Evolutionary conservation across 495 filamentous ascomycete genomes (phyloP).

Genomic region (Annulohypoxylon moriforme): DNA sequence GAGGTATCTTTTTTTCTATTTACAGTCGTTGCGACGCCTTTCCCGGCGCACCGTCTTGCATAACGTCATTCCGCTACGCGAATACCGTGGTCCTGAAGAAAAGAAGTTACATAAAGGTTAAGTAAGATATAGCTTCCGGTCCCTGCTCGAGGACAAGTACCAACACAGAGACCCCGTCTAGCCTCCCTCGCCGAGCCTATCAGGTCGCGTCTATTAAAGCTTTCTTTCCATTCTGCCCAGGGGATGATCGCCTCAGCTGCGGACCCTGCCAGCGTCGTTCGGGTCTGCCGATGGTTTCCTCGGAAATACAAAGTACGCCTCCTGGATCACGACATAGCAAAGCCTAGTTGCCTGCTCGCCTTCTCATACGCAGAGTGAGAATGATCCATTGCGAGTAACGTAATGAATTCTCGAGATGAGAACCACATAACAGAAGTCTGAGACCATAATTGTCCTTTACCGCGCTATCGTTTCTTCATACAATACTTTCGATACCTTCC

Average conservation of each 20-base stretch:
- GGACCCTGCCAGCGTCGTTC: slow-evolving; percentile 10
- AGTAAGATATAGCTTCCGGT: slow-evolving; percentile 39
- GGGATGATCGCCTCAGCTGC: slow-evolving; percentile 6
- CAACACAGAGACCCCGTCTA: slow-evolving; percentile 12
- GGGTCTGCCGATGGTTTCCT: slow-evolving; percentile 18
- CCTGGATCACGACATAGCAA: slow-evolving; percentile 23
- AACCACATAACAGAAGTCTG: neutral
- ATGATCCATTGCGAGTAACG: neutral
- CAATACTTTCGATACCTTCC: neutral
- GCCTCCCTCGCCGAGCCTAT: slow-evolving; percentile 18
- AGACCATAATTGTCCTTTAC: neutral
- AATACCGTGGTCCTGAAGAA: slow-evolving; percentile 32
- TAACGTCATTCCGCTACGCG: slow-evolving; percentile 39
- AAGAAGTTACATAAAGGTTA: slow-evolving; percentile 45
- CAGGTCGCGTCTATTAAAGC: slow-evolving; percentile 6
- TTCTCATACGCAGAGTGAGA: neutral
- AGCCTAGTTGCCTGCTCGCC: slow-evolving; percentile 4
- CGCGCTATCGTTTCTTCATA: neutral
- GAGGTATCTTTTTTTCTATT: slow-evolving; percentile 39
- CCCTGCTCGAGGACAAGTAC: slow-evolving; percentile 21
- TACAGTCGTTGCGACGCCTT: slow-evolving; percentile 29
- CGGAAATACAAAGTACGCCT: slow-evolving; percentile 21
- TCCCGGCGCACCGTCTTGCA: slow-evolving; percentile 30
- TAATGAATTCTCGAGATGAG: neutral
- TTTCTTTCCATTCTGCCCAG: neutral